Conservation (phyloP, 192 early-diverging fungal species). For the Powellomyces hirtus region DNA sequence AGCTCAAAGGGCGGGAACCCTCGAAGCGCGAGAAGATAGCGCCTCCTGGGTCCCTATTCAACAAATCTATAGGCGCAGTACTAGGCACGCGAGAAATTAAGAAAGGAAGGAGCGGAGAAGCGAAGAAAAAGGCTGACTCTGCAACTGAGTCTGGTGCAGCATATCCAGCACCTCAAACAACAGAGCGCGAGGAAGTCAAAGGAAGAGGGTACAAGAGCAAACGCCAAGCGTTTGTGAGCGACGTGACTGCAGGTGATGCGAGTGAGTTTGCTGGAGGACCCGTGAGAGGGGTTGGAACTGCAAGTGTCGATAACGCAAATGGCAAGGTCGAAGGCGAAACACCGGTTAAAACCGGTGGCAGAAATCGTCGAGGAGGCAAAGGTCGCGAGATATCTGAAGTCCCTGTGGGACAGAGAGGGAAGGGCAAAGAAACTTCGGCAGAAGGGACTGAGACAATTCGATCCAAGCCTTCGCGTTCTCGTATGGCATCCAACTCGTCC, state of each 20-base stretch:
- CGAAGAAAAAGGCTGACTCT: neutral
- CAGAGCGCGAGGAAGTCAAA: neutral
- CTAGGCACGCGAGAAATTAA: conserved; percentile 3
- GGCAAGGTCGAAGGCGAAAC: neutral
- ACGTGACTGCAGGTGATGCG: neutral
- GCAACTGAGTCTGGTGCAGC: neutral
- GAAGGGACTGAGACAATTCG: neutral
- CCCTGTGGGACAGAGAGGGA: neutral
- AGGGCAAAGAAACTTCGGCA: neutral
- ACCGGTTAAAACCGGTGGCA: neutral
- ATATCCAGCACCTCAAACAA: neutral
- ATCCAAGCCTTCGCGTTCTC: neutral
- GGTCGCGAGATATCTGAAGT: neutral
- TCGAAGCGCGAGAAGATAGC: neutral
- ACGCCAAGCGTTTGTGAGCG: conserved; percentile 1
- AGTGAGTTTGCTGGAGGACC: neutral
- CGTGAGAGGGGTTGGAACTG: neutral
- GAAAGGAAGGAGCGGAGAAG: neutral
- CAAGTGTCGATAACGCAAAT: neutral
- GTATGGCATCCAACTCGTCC: no score
- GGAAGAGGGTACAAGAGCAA: conserved; percentile 22
- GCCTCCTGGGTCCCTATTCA: conserved; percentile 17
- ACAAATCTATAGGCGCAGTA: conserved; percentile 19
- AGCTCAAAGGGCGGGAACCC: neutral
- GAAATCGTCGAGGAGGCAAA: neutral